A percentile compares a stretch with the other conserved stretches of the same genome.
Conservation (phyloP, 2,329 filamentous ascomycete species). For the Fusarium agapanthi region DNA sequence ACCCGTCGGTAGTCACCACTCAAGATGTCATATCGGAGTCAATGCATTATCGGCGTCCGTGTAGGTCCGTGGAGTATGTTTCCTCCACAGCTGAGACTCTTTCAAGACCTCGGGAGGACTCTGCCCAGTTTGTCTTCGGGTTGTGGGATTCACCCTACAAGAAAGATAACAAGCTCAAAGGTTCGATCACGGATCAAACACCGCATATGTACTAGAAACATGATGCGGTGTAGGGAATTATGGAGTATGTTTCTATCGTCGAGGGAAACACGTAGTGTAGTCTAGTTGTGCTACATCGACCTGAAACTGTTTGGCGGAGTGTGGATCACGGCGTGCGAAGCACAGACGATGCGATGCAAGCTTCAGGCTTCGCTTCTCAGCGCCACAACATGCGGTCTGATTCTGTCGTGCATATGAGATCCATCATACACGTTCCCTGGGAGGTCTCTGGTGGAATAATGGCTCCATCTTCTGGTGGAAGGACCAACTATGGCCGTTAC, state of each 20-base stretch:
- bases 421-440: conserved; percentile 9
- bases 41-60: neutral
- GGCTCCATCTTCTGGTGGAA: conserved; percentile 24
- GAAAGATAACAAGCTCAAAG: neutral
- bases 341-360: conserved; percentile 28
- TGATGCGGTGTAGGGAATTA: conserved; percentile 11
- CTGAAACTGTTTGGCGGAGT: conserved; percentile 33
- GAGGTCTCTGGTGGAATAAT: conserved; percentile 25
- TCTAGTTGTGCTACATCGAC: conserved; percentile 23
- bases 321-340: conserved; percentile 25
- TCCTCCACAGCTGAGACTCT: neutral
- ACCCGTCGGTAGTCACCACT: neutral
- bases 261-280: neutral
- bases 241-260: conserved; percentile 19
- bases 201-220: conserved; percentile 9
- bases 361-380: conserved; percentile 29
- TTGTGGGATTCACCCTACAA: neutral
- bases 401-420: conserved; percentile 14
- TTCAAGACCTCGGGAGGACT: neutral
- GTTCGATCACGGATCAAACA: neutral
- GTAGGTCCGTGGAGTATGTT: neutral
- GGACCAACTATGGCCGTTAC: conserved; percentile 21
- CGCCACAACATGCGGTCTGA: conserved; percentile 16
- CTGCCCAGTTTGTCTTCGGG: neutral
- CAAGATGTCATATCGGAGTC: neutral